Conservation (phyloP, 306 rosid species). For the Gastrolobium villosum region DNA sequence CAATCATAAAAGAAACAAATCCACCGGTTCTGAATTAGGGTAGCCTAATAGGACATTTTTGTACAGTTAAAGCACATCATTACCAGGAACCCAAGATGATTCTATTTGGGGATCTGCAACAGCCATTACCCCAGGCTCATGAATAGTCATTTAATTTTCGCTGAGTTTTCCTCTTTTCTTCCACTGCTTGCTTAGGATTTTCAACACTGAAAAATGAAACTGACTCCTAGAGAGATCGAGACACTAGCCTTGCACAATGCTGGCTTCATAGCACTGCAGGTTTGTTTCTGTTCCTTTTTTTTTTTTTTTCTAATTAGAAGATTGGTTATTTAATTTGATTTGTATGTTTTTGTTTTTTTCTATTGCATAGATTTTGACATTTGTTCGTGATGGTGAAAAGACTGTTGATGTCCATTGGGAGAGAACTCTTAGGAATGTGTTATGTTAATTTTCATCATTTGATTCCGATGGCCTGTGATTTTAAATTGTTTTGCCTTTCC, state of each 20-base stretch:
- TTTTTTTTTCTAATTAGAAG: background rate
- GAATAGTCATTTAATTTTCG: background rate
- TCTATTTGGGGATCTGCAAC: too few species aligned
- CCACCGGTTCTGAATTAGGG: too few species aligned
- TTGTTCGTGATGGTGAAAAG: constrained; percentile 81
- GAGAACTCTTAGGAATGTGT: constrained; percentile 82
- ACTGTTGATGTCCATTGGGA: constrained; percentile 84
- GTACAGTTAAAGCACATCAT: too few species aligned
- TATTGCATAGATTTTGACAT: constrained; percentile 76
- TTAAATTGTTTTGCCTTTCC: background rate
- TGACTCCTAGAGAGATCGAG: constrained; percentile 81
- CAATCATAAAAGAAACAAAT: background rate
- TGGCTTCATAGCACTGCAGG: constrained; percentile 90
- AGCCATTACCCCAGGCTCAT: too few species aligned
- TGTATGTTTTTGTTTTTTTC: background rate
- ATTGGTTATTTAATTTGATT: constrained; percentile 1
- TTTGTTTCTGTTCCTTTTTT: background rate
- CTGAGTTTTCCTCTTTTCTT: background rate
- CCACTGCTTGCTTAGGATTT: background rate
- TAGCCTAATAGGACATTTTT: too few species aligned
- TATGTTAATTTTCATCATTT: constrained; percentile 20
- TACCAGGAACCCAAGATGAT: too few species aligned
- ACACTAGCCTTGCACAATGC: constrained; percentile 77
- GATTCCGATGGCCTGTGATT: constrained; percentile 9
- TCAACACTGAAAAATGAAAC: constrained; percentile 61